These are phyloP conservation scores for Calocybe indica DNA, from an alignment of 768 basidiomycete genomes.

Conservation along the genomic window DNA sequence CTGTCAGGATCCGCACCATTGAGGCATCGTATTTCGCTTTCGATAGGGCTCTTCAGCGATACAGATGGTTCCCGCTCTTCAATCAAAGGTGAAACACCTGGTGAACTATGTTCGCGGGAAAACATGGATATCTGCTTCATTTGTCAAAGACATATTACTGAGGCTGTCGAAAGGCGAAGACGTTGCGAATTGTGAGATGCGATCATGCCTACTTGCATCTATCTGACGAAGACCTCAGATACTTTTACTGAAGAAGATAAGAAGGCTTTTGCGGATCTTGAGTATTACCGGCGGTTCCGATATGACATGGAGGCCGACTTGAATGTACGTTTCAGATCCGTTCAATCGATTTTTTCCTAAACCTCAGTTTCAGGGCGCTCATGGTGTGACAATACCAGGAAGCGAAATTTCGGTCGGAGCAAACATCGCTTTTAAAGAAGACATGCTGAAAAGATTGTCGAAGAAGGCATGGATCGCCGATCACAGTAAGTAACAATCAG, in stretches of 20 bases:
- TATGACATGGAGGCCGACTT: conserved; percentile 41
- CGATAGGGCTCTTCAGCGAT: conserved; percentile 55
- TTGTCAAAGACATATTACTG: conserved; percentile 32
- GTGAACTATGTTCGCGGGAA: conserved; percentile 53
- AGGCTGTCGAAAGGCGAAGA: conserved; percentile 31
- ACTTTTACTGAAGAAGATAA: conserved; percentile 46
- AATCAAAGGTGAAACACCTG: conserved; percentile 43
- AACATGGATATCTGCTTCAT: conserved; percentile 50
- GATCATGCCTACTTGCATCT: neutral
- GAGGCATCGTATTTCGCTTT: neutral
- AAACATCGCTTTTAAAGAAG: conserved; percentile 28
- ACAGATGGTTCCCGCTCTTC: conserved; percentile 54
- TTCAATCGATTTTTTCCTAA: neutral
- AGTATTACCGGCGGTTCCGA: conserved; percentile 42
- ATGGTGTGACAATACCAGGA: conserved; percentile 35
- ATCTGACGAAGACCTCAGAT: conserved; percentile 21
- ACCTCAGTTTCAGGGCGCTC: conserved; percentile 19
- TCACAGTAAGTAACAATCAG: conserved; percentile 27
- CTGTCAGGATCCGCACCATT: neutral
- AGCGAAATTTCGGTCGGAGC: conserved; percentile 30
- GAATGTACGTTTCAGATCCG: conserved; percentile 30
- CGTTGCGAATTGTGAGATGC: conserved; percentile 36
- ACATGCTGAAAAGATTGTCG: conserved; percentile 44
- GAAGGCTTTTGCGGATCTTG: conserved; percentile 39
- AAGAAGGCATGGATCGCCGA: conserved; percentile 60